A percentile compares a stretch with the other conserved stretches of the same genome.
Conservation (phyloP, 2,329 filamentous ascomycete species). For the Fusarium chuoi region DNA sequence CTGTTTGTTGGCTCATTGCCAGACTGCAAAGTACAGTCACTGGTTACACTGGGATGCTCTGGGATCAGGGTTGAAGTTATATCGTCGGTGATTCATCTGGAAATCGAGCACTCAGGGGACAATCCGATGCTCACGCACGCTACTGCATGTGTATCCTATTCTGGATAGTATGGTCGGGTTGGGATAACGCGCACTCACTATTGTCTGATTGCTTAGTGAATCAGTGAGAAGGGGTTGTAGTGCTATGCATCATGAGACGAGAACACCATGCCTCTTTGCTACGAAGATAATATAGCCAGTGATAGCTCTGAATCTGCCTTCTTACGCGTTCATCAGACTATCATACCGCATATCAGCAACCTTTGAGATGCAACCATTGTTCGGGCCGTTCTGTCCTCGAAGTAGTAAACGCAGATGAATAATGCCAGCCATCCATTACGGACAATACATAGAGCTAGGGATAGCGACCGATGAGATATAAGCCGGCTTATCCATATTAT, state of each 20-base stretch:
- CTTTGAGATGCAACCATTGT: no score
- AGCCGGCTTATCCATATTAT: not conserved
- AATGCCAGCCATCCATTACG: not conserved
- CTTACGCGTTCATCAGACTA: not conserved
- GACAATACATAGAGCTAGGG: not conserved
- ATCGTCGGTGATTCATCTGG: not conserved
- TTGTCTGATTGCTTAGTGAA: not conserved
- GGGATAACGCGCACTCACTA: not conserved
- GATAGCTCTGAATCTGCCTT: not conserved
- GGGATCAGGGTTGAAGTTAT: conserved; percentile 1
- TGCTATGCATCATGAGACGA: not conserved
- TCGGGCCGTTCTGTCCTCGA: no score
- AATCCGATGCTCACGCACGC: not conserved
- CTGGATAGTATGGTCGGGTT: not conserved
- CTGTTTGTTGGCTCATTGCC: not conserved
- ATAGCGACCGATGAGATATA: not conserved
- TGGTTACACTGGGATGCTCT: conserved; percentile 7
- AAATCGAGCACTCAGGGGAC: not conserved
- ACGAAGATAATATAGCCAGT: not conserved
- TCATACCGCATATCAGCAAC: not conserved
- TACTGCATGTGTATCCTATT: not conserved
- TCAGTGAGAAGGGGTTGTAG: not conserved
- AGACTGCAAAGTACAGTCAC: not conserved
- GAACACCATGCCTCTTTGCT: not conserved
- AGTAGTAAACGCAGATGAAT: not conserved